phyloP scores from a whole-genome alignment of 1,284 basidiomycete species.

The Ganoderma boninense region DNA sequence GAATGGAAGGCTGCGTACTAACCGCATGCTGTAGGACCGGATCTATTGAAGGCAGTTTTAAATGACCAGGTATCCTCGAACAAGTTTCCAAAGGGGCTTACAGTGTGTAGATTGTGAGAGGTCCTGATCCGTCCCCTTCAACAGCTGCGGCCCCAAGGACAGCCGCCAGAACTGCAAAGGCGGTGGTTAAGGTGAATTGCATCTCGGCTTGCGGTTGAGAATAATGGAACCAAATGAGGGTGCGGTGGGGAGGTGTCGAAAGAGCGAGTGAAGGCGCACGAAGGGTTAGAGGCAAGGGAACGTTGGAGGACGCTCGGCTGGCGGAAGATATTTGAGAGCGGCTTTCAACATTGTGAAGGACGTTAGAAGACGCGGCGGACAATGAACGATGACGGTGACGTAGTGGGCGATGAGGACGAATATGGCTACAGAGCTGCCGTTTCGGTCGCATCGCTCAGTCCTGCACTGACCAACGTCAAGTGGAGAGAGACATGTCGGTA shows the following conservation, averaged over 20 bases:
- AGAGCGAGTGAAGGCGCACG: background rate
- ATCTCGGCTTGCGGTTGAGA: constrained; percentile 43
- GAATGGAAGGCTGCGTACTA: constrained; percentile 36
- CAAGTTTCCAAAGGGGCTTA: constrained; percentile 45
- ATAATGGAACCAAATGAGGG: constrained; percentile 22
- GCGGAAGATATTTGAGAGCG: constrained; percentile 10
- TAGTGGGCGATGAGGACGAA: background rate
- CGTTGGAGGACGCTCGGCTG: constrained; percentile 4
- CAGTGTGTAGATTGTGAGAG: constrained; percentile 74
- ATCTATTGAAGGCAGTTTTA: constrained; percentile 33
- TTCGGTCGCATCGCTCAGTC: background rate
- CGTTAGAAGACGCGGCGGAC: constrained; percentile 23
- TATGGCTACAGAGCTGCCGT: constrained; percentile 17
- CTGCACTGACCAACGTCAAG: background rate
- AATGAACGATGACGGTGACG: constrained; percentile 15
- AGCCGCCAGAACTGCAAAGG: constrained; percentile 54
- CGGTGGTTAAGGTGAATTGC: constrained; percentile 59
- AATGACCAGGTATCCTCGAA: background rate
- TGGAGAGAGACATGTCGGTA: background rate
- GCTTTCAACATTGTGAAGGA: constrained; percentile 26
- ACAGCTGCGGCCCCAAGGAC: constrained; percentile 54
- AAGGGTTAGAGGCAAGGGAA: background rate
- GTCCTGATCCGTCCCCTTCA: background rate
- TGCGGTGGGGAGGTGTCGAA: background rate
- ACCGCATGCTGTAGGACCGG: constrained; percentile 63